Conservation (phyloP, 345 rosid genomes). For the Brassica incana region DNA sequence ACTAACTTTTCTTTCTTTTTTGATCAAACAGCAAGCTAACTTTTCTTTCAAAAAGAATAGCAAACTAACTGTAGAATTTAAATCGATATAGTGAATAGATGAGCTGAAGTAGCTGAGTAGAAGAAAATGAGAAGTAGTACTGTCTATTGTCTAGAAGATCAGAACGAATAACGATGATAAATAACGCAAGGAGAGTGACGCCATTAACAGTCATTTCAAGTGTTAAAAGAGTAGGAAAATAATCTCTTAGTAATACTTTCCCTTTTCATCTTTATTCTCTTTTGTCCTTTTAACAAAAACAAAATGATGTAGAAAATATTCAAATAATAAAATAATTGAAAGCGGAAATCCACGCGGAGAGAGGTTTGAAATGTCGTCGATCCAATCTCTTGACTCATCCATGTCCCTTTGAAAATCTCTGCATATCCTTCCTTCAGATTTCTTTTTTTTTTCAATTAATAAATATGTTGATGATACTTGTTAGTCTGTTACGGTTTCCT, state of each 20-base stretch:
- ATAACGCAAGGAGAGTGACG: slow-evolving; percentile 19
- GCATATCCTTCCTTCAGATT: background rate
- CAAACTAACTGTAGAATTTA: no score
- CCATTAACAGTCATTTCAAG: background rate
- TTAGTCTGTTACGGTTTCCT: background rate
- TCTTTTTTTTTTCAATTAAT: background rate
- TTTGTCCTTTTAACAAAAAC: background rate
- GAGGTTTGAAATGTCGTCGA: slow-evolving; percentile 41
- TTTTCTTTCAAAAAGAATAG: no score
- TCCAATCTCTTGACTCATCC: slow-evolving; percentile 32
- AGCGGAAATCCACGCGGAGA: slow-evolving; percentile 33
- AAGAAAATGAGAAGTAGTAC: background rate
- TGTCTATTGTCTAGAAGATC: background rate
- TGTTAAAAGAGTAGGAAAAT: background rate
- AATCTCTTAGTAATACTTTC: background rate
- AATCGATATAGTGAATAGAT: background rate
- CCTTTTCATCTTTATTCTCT: background rate
- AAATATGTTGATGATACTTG: background rate
- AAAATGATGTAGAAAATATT: background rate
- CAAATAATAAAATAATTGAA: background rate
- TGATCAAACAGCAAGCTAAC: no score
- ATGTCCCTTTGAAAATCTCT: background rate
- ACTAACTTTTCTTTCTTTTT: background rate
- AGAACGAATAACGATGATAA: background rate
- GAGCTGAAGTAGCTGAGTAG: background rate